These are phyloP conservation scores for Ceratocystis diversiconidia DNA, from an alignment of 2,329 filamentous ascomycete genomes.

Conservation along the genomic window DNA sequence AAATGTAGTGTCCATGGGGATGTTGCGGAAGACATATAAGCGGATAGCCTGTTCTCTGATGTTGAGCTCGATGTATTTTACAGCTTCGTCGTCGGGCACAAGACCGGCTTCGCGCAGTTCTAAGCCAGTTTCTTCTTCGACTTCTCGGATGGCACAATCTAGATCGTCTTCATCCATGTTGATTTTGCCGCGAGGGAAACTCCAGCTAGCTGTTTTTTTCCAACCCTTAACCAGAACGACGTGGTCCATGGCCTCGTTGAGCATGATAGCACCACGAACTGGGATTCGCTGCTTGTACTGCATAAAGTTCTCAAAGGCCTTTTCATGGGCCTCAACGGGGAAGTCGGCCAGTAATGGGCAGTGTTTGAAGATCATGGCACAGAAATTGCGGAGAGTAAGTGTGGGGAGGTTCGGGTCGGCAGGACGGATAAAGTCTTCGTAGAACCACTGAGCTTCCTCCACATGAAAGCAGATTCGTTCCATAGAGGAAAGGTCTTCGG, in stretches of 20 bases:
- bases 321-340: constrained; percentile 60
- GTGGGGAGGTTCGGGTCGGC: constrained; percentile 73
- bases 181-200: constrained; percentile 92
- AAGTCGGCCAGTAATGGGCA: constrained; percentile 78
- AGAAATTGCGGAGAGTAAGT: constrained; percentile 73
- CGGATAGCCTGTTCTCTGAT: constrained; percentile 89
- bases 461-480: constrained; percentile 97
- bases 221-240: constrained; percentile 90
- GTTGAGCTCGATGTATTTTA: constrained; percentile 74
- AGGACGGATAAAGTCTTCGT: constrained; percentile 96
- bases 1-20: constrained; percentile 77
- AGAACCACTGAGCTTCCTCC: constrained; percentile 99
- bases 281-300: constrained; percentile 91
- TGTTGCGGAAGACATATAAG: constrained; percentile 79
- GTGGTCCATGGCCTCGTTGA: constrained; percentile 89
- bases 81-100: constrained; percentile 53
- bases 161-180: constrained; percentile 93
- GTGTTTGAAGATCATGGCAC: constrained; percentile 80
- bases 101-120: constrained; percentile 65
- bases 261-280: constrained; percentile 81
- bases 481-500: constrained; percentile 77
- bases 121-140: constrained; percentile 90
- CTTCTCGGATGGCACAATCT: constrained; percentile 85
- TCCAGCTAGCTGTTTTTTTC: constrained; percentile 95
- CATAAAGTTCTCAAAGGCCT: constrained; percentile 82